Base-by-base conservation (phyloP, 306 rosid species). In the Quercus variabilis region DNA sequence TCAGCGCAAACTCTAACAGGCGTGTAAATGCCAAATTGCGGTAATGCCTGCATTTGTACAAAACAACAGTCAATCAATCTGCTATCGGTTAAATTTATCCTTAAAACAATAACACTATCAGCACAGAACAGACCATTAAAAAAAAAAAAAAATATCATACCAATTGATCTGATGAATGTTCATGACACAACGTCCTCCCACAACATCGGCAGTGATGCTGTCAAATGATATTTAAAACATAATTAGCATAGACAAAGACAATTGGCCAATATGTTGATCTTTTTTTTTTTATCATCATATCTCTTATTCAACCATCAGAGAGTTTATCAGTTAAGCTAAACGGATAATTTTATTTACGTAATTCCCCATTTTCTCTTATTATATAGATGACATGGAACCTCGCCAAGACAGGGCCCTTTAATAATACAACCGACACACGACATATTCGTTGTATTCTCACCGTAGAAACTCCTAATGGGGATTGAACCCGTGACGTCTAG, bases 131-230 rank as follows among this genome's bases (percentile, higher is more conserved):
- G 20, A 80, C 76, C 62, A 18, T 0, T 62, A 78, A 64, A 43
- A 54, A 57, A 33, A 31, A 25, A 67, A 23, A 23, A 68, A 43
- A 30, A 35, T 18, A 58, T 0, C 7, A 1, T 78, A 96, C 99
- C 93, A 83, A 87, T 86, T 96, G 99, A 87, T 82, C 64, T 18
- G 98, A 81, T 19, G 99, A 96, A 80, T 96, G 99, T 75, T 96
- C 99, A 56, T 71, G 81, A 82, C 99, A 96, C 88, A 96, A 78
- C 20, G 99, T 93, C 86, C 94, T 90, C 82, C 98, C 99, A 71
- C 99, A 93, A 76, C 90, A 80, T 43, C 99, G 91, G 82, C 99
- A 96, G 80, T 96, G 99, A 85, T 91, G 97, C 98, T 96, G 92
- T 93, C 87, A 49, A 83, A 54, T 26, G 64, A 78, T 76, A 60